Evolutionary conservation across 2,329 filamentous ascomycete species (phyloP).

Genomic region (Alternaria burnsii): DNA sequence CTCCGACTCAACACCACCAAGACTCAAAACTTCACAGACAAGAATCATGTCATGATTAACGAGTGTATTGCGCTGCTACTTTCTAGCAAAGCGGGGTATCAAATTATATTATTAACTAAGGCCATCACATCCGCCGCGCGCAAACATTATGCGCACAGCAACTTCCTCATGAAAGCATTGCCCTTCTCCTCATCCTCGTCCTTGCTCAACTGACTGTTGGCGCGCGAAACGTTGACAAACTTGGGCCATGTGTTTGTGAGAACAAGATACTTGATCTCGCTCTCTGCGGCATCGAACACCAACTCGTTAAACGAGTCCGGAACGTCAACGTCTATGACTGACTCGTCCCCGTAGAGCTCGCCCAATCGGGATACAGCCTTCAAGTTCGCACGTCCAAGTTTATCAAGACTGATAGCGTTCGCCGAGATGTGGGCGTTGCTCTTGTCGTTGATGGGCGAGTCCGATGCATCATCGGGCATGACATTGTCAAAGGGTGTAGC

Average conservation of each 20-base stretch:
- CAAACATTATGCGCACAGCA: conserved; percentile 13
- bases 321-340: conserved; percentile 27
- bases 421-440: conserved; percentile 2
- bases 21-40: neutral
- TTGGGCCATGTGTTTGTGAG: conserved; percentile 50
- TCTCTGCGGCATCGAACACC: conserved; percentile 43
- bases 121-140: neutral
- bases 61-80: neutral
- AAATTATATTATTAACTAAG: neutral
- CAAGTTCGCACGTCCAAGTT: conserved; percentile 41
- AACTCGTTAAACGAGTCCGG: conserved; percentile 38
- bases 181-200: conserved; percentile 26
- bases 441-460: conserved; percentile 25
- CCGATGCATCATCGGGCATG: conserved; percentile 17
- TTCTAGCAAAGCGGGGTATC: conserved; percentile 5
- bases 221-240: conserved; percentile 42
- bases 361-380: conserved; percentile 35
- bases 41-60: neutral
- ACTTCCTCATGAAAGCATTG: conserved; percentile 13
- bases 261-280: conserved; percentile 48
- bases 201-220: conserved; percentile 28
- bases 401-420: conserved; percentile 31
- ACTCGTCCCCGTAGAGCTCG: conserved; percentile 27
- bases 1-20: neutral
- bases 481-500: conserved; percentile 43